These are phyloP conservation scores for Termitomyces titanicus DNA, from an alignment of 768 basidiomycete species.

Conservation along the genomic window DNA sequence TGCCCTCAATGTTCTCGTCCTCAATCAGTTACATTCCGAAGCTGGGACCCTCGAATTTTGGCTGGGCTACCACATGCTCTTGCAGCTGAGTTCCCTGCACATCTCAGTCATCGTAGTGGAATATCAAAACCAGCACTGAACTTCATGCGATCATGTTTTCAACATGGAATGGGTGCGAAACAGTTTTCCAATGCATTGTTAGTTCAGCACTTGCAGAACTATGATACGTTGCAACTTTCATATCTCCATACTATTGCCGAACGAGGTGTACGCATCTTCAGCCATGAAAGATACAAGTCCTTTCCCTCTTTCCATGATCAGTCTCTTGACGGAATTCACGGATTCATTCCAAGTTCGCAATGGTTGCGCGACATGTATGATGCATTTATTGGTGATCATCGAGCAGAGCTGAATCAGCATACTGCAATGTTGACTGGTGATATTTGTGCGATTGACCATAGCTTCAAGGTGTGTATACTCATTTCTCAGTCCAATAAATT, in stretches of 20 bases:
- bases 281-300: not conserved
- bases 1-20: slow-evolving; percentile 1
- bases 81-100: slow-evolving; percentile 17
- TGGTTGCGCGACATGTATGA: slow-evolving; percentile 23
- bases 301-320: slow-evolving; percentile 4
- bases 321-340: slow-evolving; percentile 14
- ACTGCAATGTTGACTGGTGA: slow-evolving; percentile 20
- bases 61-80: not conserved
- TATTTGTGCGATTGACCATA: slow-evolving; percentile 21
- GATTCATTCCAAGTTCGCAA: slow-evolving; percentile 18
- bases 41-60: slow-evolving; percentile 8
- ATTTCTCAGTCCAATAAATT: too few species aligned
- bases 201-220: slow-evolving; percentile 16
- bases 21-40: slow-evolving; percentile 4
- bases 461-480: slow-evolving; percentile 20
- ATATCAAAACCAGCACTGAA: slow-evolving; percentile 15
- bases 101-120: slow-evolving; percentile 17
- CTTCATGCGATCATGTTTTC: slow-evolving; percentile 16
- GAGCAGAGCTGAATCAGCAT: slow-evolving; percentile 21
- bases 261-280: not conserved
- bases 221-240: slow-evolving; percentile 13
- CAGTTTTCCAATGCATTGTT: slow-evolving; percentile 20
- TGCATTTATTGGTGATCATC: slow-evolving; percentile 19
- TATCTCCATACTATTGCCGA: slow-evolving; percentile 2
- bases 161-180: slow-evolving; percentile 21